These are phyloP conservation scores for Mediolabrus comicus DNA, from an alignment of 108 stramenopile species.

Conservation along the genomic window DNA sequence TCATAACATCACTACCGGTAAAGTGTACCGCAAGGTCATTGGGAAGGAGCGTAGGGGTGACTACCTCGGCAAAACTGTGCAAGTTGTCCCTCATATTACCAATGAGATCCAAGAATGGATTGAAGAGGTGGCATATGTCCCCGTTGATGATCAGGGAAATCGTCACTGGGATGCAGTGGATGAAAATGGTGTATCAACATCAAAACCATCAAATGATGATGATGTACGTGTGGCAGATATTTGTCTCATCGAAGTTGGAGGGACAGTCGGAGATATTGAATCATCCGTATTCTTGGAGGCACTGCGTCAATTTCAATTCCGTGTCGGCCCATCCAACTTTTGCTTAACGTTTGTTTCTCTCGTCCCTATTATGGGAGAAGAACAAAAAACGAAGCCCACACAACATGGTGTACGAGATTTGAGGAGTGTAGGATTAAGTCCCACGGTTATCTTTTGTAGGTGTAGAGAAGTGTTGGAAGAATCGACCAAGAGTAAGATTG, in stretches of 20 bases:
- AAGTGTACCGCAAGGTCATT: constrained; percentile 89
- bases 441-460: constrained; percentile 96
- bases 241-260: constrained; percentile 99
- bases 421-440: constrained; percentile 88
- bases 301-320: constrained; percentile 96
- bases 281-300: constrained; percentile 95
- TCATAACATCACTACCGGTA: constrained; percentile 93
- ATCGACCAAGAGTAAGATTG: constrained; percentile 90
- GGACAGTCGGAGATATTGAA: constrained; percentile 99
- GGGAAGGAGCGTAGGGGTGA: constrained; percentile 80
- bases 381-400: constrained; percentile 99
- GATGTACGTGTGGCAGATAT: constrained; percentile 77
- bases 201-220: constrained; percentile 9
- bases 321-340: constrained; percentile 94
- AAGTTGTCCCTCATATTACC: constrained; percentile 92
- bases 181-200: neutral
- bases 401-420: constrained; percentile 98
- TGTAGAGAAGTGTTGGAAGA: constrained; percentile 76
- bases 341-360: constrained; percentile 95
- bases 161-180: constrained; percentile 36
- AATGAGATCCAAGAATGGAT: constrained; percentile 92
- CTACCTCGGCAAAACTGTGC: constrained; percentile 92
- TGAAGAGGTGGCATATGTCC: constrained; percentile 76
- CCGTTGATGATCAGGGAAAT: constrained; percentile 52
- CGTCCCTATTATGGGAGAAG: constrained; percentile 96